Percentiles rank a stretch among this genome's conserved stretches.
Conservation (phyloP, 371 early-diverging fungal species). For the Mucor lusitanicus region DNA sequence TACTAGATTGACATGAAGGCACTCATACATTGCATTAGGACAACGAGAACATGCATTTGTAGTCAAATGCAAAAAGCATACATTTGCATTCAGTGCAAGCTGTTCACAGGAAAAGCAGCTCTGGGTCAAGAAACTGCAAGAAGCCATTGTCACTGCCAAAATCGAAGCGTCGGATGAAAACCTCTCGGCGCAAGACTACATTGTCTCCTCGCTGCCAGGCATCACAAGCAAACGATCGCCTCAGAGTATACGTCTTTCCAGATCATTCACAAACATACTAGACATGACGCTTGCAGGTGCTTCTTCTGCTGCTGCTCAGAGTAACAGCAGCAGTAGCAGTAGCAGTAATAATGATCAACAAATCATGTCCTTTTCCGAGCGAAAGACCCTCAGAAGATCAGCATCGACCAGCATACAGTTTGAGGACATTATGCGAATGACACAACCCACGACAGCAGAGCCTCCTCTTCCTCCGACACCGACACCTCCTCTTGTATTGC, state of each 20-base stretch:
- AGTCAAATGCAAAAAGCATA: slow-evolving; percentile 44
- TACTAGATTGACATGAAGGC: too few relatives aligned
- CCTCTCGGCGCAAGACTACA: slow-evolving; percentile 20
- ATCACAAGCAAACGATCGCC: slow-evolving; percentile 19
- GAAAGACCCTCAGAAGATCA: slow-evolving; percentile 7
- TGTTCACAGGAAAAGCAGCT: slow-evolving; percentile 48
- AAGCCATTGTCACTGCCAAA: slow-evolving; percentile 33
- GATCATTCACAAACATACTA: slow-evolving; percentile 34
- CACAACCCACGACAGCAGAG: not conserved
- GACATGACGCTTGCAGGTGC: slow-evolving; percentile 11
- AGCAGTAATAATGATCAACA: not conserved
- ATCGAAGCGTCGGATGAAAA: slow-evolving; percentile 9
- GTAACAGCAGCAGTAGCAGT: not conserved
- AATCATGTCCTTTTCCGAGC: not conserved
- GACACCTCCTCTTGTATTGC: not conserved
- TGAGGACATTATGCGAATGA: slow-evolving; percentile 5
- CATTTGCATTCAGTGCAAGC: slow-evolving; percentile 46
- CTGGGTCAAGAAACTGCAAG: slow-evolving; percentile 37
- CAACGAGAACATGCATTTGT: slow-evolving; percentile 40
- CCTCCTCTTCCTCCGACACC: not conserved
- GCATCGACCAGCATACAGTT: slow-evolving; percentile 16
- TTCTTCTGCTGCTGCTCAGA: not conserved
- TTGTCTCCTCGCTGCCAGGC: slow-evolving; percentile 36
- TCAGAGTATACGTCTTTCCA: slow-evolving; percentile 19
- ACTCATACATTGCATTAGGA: slow-evolving; percentile 14